These are phyloP conservation scores for Amphichorda felina DNA, from an alignment of 2,329 filamentous ascomycete species.

Conservation along the genomic window DNA sequence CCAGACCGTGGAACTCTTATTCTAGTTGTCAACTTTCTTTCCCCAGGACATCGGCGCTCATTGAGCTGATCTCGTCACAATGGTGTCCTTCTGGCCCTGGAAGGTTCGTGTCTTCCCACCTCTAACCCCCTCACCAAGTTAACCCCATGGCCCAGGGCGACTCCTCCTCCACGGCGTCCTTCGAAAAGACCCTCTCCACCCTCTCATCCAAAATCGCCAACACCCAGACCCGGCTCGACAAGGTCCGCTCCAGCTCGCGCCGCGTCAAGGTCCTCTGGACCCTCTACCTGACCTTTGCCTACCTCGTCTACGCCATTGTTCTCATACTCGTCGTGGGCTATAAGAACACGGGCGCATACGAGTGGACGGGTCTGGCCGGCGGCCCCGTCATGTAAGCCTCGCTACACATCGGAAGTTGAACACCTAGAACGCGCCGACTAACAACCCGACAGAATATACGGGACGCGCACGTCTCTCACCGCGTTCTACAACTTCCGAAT, in stretches of 20 bases:
- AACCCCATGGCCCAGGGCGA: slow-evolving; percentile 42
- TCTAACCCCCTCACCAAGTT: not conserved
- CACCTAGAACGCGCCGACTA: not conserved
- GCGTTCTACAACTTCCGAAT: slow-evolving; percentile 75
- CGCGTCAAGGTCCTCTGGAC: slow-evolving; percentile 79
- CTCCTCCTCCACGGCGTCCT: slow-evolving; percentile 74
- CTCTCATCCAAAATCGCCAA: slow-evolving; percentile 74
- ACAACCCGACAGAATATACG: slow-evolving; percentile 58
- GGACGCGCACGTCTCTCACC: slow-evolving; percentile 34
- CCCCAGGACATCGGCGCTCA: no score
- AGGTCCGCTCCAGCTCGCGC: slow-evolving; percentile 57
- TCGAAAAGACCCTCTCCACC: slow-evolving; percentile 79
- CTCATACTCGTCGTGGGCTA: slow-evolving; percentile 76
- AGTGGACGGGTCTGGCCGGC: slow-evolving; percentile 69
- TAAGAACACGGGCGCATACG: slow-evolving; percentile 60
- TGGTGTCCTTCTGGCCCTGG: slow-evolving; percentile 85
- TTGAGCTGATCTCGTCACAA: slow-evolving; percentile 21
- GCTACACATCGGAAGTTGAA: not conserved
- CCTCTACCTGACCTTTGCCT: slow-evolving; percentile 81
- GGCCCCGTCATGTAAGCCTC: slow-evolving; percentile 63
- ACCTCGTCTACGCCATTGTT: slow-evolving; percentile 76
- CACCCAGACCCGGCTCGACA: slow-evolving; percentile 62
- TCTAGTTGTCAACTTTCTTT: no score
- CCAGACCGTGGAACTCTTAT: no score
- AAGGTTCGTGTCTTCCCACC: slow-evolving; percentile 37